Base-by-base conservation (phyloP, 805 yeast species). In the Maudiozyma pseudohumilis region DNA sequence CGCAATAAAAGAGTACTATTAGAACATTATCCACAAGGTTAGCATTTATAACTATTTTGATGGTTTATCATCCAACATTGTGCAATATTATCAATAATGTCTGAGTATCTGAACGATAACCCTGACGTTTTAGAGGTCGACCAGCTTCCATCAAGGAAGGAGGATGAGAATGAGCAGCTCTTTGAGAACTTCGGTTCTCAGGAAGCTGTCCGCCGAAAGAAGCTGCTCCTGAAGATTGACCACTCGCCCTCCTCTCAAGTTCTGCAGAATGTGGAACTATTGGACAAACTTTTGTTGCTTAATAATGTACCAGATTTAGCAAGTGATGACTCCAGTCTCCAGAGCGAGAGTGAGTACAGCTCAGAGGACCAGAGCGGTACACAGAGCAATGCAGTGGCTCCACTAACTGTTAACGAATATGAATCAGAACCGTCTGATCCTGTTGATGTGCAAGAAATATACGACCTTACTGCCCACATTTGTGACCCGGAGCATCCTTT, bases 401-500 rank as follows among this genome's bases (percentile, higher is more conserved):
- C 48, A 10, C n/a, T n/a, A n/a, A n/a, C n/a, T n/a, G n/a, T n/a
- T n/a, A n/a, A n/a, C n/a, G 46, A 44, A 15, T 31, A 32, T 19
- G 53, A 40, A 2, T 57, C 51, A 3, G 66, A 26, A 67, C 33
- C 32, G 10, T 30, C 32, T 64, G 92, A 85, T 27, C 73, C 72
- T 7, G 75, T 89, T 27, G 98, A 89, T 55, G 60, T 87, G 2
- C 96, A 89, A 55, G 98, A 89, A 55, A 77, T 89, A 5, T 87
- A 75, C 49, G 95, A 88, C 55, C 64, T 89, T 34, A 84, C 85
- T 2, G 76, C 96, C 5, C 73, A 80, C 22, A 85, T 87, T 10
- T 81, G 94, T 0, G 99, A 92, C 56, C 99, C 99, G 1, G 99
- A 92, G 54, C 99, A 92, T 58, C 99, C 99, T 0, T 66, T 92